Evolutionary conservation across 2,329 filamentous ascomycete genomes (phyloP).

Genomic region (Colletotrichum melonis): DNA sequence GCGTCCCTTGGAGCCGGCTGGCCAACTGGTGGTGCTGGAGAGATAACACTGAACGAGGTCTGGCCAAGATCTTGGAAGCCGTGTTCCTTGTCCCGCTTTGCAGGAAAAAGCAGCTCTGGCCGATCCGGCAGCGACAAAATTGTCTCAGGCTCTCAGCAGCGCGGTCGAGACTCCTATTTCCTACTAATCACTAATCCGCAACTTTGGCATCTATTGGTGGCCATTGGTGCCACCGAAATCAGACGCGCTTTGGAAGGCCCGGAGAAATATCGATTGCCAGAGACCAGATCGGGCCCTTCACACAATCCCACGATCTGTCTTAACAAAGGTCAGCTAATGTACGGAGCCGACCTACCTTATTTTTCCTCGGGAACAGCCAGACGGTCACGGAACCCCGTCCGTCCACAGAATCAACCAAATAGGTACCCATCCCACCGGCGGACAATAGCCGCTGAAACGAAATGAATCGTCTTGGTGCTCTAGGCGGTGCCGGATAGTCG

Average conservation of each 20-base stretch:
- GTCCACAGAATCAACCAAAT: conserved; percentile 5
- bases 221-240: not conserved
- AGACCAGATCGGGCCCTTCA: conserved; percentile 19
- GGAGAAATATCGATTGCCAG: conserved; percentile 27
- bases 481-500: conserved; percentile 1
- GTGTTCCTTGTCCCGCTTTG: not conserved
- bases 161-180: not conserved
- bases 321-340: conserved; percentile 6
- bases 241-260: conserved; percentile 1
- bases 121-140: conserved; percentile 4
- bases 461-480: not conserved
- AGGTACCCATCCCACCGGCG: conserved; percentile 5
- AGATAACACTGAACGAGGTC: conserved; percentile 15
- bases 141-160: not conserved
- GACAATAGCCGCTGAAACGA: conserved; percentile 10
- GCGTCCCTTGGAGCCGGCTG: conserved; percentile 15
- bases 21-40: not conserved
- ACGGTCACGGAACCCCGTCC: conserved; percentile 16
- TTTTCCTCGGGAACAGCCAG: not conserved
- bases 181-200: not conserved
- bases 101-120: not conserved
- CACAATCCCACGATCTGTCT: not conserved
- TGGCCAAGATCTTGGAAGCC: conserved; percentile 1
- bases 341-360: conserved; percentile 27
- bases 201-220: conserved; percentile 7